Base-by-base conservation (phyloP, 768 basidiomycete genomes). In the Hericium rajendrae region DNA sequence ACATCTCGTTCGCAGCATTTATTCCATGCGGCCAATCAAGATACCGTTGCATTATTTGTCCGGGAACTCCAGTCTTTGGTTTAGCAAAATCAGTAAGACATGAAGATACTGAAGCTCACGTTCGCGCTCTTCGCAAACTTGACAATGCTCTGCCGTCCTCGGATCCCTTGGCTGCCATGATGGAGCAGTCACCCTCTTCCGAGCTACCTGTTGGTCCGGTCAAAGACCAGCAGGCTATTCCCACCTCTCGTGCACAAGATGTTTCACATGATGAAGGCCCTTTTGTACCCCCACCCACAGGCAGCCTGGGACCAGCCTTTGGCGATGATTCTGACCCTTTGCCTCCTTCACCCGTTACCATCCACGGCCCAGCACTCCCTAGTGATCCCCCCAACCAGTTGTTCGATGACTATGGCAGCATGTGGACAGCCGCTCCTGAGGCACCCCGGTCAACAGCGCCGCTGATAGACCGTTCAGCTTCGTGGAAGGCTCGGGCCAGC, bases 361-460 rank as follows among this genome's bases (percentile, higher is more conserved):
- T 60, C 2, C 61, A 62, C 39, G 61, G 61, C 1, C 59, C 59
- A 3, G 56, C 56, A 1, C 57, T 62, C 13, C 20, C 32, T 18
- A 38, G 46, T 0, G 61, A 62, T 39, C 5, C 16, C 1, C 41
- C 40, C 2, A 46, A 57, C 10, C 59, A 57, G 38, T 40, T 62
- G 13, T 62, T 60, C 20, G 56, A 60, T 38, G 51, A 62, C 54
- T 62, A 41, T 43, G 53, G 53, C 18, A 57, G 60, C 6, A 16
- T 51, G 22, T 22, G 22, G 22, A 2, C 22, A 22, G 22, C 22
- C 1, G 22, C 22, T 22, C 22, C 22, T 22, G 22, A 22, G 22
- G 22, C 2, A 22, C 22, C 22, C 22, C 22, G 22, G 22, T 22
- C 22, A n/a, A n/a, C n/a, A n/a, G n/a, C n/a, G n/a, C n/a, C n/a